Evolutionary conservation across 2,329 filamentous ascomycete species (phyloP).

Genomic region (Penicillium sp.): DNA sequence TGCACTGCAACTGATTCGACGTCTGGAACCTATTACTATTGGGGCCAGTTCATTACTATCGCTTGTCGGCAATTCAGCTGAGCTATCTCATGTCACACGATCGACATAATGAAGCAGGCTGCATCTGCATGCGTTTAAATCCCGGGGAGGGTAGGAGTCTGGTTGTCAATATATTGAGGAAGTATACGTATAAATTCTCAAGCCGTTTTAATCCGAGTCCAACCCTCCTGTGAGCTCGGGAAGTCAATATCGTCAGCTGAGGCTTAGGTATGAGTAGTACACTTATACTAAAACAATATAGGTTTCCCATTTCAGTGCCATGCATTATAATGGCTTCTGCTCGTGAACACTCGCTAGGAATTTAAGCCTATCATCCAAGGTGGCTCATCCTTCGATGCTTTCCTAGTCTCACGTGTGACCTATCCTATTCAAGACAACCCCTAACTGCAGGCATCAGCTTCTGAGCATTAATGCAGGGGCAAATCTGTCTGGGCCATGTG

Average conservation of each 20-base stretch:
- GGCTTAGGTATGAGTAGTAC: background rate
- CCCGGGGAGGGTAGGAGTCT: background rate
- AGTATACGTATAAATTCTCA: background rate
- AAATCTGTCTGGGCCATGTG: background rate
- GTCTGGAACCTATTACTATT: background rate
- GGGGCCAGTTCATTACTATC: background rate
- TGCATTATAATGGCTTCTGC: background rate
- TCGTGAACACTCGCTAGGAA: background rate
- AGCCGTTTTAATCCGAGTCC: background rate
- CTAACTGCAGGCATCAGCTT: background rate
- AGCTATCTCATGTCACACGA: background rate
- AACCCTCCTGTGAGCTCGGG: background rate
- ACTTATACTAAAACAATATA: background rate
- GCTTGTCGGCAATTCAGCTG: background rate
- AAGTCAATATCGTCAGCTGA: background rate
- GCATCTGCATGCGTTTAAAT: background rate
- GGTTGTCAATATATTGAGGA: no score
- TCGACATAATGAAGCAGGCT: background rate
- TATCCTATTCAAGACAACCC: background rate
- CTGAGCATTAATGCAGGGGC: conserved; percentile 4
- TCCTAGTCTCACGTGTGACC: background rate
- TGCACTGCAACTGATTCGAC: background rate
- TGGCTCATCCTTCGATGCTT: background rate
- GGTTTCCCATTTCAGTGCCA: background rate
- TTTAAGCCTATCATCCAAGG: conserved; percentile 1